Base-by-base conservation (phyloP, 352 stramenopile species). In the Lagenidium sp. region DNA sequence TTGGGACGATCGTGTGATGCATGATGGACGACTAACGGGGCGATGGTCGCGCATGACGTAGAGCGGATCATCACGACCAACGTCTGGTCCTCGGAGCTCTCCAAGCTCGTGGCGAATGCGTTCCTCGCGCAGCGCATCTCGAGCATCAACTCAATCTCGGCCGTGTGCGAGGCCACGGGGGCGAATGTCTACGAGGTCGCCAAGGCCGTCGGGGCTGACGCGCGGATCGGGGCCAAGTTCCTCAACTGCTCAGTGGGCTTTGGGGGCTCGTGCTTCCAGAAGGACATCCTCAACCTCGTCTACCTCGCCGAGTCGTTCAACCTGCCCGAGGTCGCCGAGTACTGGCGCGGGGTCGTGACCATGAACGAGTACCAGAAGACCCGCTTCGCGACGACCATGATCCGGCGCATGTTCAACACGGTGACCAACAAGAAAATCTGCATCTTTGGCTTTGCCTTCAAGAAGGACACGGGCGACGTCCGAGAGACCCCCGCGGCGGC, bases 331-430 rank as follows among this genome's bases (percentile, higher is more conserved):
- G 97, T 99, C 44, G 96, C 96, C 19, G 93, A 97, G 24, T 99
- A 99, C 74, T 99, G 97, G 97, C 85, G 97, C 42, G 82, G 97
- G 52, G 97, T 99, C 15, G 96, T 99, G 42, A 72, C 80, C 19
- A 98, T 99, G 92, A 99, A 99, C 80, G 95, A 99, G 47, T 99
- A 97, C 72, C 97, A 99, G 70, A 99, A 99, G 85, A 86, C 87
- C 22, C 86, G 97, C n/a, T 99, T 99, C 62, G 95, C 91, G 5
- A 87, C 96, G 50, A 98, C 94, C 36, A 98, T 99, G 66, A 94
- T 99, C 36, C 65, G 74, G 11, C 75, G 74, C 31, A 99, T 99
- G 96, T 99, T 99, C 66, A 98, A 99, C 82, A 99, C 95, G 24
- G 94, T 99, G 23, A 98, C 96, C 21, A 97, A 97, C 57, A 99